Evolutionary conservation across 23 red algal genomes (phyloP).

Genomic region (Gracilariopsis chorda): DNA sequence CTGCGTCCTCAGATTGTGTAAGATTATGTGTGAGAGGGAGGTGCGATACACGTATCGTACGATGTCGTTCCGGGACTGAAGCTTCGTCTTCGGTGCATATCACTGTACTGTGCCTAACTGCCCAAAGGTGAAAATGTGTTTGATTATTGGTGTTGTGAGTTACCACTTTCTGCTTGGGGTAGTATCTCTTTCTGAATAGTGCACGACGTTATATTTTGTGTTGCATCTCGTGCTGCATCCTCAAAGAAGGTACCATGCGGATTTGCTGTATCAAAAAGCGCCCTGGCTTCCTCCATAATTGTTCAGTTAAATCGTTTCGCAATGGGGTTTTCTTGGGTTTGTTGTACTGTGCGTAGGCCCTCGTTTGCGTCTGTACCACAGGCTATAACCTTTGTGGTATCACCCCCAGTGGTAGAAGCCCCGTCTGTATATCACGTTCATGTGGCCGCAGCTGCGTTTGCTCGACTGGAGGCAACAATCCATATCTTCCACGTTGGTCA

Average conservation of each 20-base stretch:
- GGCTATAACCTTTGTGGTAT: no score
- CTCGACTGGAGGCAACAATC: no score
- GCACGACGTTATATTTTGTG: not conserved
- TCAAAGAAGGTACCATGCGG: not conserved
- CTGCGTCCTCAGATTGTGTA: not conserved
- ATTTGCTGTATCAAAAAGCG: not conserved
- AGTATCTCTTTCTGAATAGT: not conserved
- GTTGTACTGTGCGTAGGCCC: not conserved
- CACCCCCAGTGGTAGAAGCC: no score
- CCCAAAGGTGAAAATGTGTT: not conserved
- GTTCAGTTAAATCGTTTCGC: constrained; percentile 34
- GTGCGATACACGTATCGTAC: not conserved
- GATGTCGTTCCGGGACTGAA: not conserved
- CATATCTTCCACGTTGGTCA: no score
- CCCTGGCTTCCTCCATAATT: not conserved
- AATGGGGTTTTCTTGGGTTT: not conserved
- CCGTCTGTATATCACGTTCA: no score
- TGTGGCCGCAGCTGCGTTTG: no score
- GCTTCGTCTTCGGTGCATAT: not conserved
- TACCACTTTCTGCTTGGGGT: not conserved
- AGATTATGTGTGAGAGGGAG: not conserved
- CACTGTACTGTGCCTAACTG: not conserved
- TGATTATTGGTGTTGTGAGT: not conserved
- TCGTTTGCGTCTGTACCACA: no score
- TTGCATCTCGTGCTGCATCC: no score